These are phyloP conservation scores for Lanzia echinophila DNA, from an alignment of 2,329 filamentous ascomycete genomes.

Conservation along the genomic window DNA sequence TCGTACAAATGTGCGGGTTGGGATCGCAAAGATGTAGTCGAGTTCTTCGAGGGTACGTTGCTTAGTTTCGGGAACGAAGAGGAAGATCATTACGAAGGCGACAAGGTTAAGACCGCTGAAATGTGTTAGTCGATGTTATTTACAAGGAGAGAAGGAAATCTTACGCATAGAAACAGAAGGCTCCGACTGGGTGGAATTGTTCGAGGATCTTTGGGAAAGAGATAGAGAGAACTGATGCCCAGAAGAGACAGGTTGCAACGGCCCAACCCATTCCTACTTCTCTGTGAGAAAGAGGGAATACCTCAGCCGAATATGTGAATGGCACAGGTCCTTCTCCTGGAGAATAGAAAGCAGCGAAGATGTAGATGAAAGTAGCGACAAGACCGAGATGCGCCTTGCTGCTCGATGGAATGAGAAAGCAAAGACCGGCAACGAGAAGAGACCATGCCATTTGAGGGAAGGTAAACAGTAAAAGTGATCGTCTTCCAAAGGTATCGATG, in stretches of 20 bases:
- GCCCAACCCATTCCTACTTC: slow-evolving; percentile 58
- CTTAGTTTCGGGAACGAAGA: slow-evolving; percentile 53
- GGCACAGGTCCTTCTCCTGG: slow-evolving; percentile 57
- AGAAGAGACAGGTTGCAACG: slow-evolving; percentile 53
- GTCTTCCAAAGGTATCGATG: slow-evolving; percentile 58
- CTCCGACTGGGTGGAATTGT: slow-evolving; percentile 31
- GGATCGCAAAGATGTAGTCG: slow-evolving; percentile 42
- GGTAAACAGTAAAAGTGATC: slow-evolving; percentile 55
- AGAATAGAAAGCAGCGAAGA: slow-evolving; percentile 60
- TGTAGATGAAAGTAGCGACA: slow-evolving; percentile 54
- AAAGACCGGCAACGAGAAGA: slow-evolving; percentile 52
- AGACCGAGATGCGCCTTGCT: slow-evolving; percentile 40
- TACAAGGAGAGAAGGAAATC: background rate
- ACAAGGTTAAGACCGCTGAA: slow-evolving; percentile 42
- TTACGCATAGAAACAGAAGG: slow-evolving; percentile 46
- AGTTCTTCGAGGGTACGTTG: slow-evolving; percentile 31
- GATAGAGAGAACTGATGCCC: slow-evolving; percentile 56
- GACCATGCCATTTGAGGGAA: slow-evolving; percentile 63
- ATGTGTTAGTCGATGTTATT: background rate
- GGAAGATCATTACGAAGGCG: slow-evolving; percentile 48
- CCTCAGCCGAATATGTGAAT: slow-evolving; percentile 55
- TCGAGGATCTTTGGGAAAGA: slow-evolving; percentile 31
- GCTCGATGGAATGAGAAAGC: slow-evolving; percentile 41
- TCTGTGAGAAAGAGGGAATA: slow-evolving; percentile 56
- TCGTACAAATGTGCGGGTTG: slow-evolving; percentile 20